Base-by-base conservation (phyloP, 108 stramenopile species). In the Skeletonema menzelii region DNA sequence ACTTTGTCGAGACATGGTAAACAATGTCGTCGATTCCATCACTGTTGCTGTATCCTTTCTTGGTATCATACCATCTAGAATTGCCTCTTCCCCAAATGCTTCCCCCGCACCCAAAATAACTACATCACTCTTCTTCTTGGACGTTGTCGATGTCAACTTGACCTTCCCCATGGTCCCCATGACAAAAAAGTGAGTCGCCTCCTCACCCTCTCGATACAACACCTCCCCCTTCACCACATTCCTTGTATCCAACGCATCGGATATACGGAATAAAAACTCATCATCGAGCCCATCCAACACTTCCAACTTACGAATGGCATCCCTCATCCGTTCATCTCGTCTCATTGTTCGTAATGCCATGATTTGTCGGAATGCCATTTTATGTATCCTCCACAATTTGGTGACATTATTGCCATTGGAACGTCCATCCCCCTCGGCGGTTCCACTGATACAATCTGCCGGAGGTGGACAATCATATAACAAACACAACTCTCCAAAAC, bases 401-500 rank as follows among this genome's bases (percentile, higher is more conserved):
- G 73, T 58, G 4, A 67, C 35, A 20, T 12, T 7, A 63, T 70
- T 37, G 35, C 60, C 77, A 17, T 15, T 61, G 0, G 8, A 15
- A 35, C 46, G n/a, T n/a, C n/a, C 24, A 12, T 8, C 26, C 17
- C 63, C 32, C 22, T 22, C 55, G 5, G 38, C 26, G 34, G 59
- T 17, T 2, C 69, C 76, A 17, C 56, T 70, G 22, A 81, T 79
- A 37, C 72, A 73, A 55, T 88, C 87, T 40, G 91, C 91, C 22
- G 89, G 88, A 20, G 90, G 84, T 1, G 91, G 88, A 55, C 80
- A 84, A 79, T 92, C 87, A 83, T 92, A 92, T 80, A 89, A 70
- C 24, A 89, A 69, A 30, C 86, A 84, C 13, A 92, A 79, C 66
- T 93, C 91, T n/a, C 91, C 91, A 72, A 93, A 91, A 40, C 75